Percentiles rank a stretch among this genome's conserved stretches.
Conservation (phyloP, 495 filamentous ascomycete genomes). For the Xylaria grammica region DNA sequence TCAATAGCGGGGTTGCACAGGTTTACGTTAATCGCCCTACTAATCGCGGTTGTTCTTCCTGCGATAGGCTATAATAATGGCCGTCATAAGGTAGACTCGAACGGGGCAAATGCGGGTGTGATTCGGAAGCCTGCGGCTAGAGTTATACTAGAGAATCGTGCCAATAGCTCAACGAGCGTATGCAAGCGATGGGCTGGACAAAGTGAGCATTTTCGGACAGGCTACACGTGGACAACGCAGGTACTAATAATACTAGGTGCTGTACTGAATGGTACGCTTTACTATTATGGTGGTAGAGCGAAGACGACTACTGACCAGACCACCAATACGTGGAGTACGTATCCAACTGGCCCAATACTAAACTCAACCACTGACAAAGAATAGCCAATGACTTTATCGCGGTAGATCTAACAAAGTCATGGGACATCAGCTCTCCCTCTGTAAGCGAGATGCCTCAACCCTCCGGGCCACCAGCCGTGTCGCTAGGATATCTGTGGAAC, state of each 20-base stretch:
- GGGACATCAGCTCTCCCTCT: conserved; percentile 67
- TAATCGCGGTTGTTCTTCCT: conserved; percentile 59
- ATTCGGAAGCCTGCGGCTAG: conserved; percentile 35
- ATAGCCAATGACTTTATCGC: conserved; percentile 72
- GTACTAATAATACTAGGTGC: conserved; percentile 43
- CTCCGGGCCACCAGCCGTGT: conserved; percentile 69
- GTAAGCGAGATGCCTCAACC: conserved; percentile 66
- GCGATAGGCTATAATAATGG: conserved; percentile 50
- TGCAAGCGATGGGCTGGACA: conserved; percentile 75
- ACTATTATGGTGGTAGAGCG: conserved; percentile 74
- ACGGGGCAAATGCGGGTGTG: conserved; percentile 53
- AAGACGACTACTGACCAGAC: conserved; percentile 58
- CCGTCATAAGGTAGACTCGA: conserved; percentile 38
- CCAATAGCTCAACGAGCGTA: conserved; percentile 56
- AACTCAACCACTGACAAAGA: conserved; percentile 28
- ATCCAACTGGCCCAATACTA: neutral
- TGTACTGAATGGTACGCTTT: conserved; percentile 72
- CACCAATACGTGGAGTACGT: conserved; percentile 68
- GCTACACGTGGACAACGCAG: neutral
- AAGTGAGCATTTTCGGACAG: conserved; percentile 42
- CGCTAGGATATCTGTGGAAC: conserved; percentile 75
- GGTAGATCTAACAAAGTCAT: conserved; percentile 68
- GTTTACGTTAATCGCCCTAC: conserved; percentile 54
- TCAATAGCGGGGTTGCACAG: conserved; percentile 44
- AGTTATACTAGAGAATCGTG: conserved; percentile 41